phyloP scores from a whole-genome alignment of 2,329 filamentous ascomycete genomes.

The Zalaria sp. region DNA sequence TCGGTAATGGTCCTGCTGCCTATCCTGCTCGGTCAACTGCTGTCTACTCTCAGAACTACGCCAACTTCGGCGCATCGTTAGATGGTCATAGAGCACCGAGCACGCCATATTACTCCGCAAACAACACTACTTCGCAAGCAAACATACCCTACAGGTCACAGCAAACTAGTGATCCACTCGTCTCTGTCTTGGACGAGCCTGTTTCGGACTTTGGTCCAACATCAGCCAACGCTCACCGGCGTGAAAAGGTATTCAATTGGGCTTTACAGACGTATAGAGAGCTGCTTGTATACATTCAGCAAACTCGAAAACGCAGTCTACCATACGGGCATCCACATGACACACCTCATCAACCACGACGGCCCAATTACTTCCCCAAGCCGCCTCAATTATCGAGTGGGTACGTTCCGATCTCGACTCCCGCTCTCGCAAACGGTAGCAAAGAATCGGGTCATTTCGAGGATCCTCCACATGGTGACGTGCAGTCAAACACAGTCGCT shows the following conservation, averaged over 20 bases:
- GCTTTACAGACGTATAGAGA: conserved; percentile 34
- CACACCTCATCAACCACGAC: conserved; percentile 26
- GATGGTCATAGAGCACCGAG: no score
- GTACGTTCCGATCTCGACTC: neutral
- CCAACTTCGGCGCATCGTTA: no score
- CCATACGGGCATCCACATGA: conserved; percentile 24
- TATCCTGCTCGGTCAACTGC: no score
- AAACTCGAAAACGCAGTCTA: conserved; percentile 25
- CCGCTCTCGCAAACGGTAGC: neutral
- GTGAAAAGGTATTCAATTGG: conserved; percentile 32
- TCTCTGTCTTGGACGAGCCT: neutral
- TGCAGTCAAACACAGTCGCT: no score
- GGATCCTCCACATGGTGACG: no score
- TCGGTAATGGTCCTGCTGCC: no score
- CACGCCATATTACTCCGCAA: no score
- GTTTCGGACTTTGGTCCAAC: conserved; percentile 23
- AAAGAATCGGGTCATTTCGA: no score
- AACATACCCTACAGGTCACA: no score
- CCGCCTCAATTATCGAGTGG: conserved; percentile 43
- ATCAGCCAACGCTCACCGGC: conserved; percentile 26
- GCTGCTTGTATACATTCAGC: conserved; percentile 32
- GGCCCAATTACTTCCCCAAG: conserved; percentile 47
- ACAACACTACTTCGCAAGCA: no score
- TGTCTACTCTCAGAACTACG: no score
- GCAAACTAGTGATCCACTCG: no score